phyloP scores from a whole-genome alignment of 1,284 basidiomycete genomes.

The Apiotrichum porosum region DNA sequence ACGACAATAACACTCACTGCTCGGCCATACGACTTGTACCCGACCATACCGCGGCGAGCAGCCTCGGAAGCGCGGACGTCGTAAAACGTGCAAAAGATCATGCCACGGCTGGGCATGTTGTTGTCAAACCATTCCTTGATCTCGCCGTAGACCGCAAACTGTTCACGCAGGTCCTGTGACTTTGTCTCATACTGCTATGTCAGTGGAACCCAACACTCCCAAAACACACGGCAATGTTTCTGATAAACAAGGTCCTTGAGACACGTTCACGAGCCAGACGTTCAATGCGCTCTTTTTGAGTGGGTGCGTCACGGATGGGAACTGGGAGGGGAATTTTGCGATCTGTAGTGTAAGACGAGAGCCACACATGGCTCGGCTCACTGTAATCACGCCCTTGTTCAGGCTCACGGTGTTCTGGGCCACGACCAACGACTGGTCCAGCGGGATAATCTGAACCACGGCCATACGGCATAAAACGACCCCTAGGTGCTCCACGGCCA shows the following conservation, averaged over 20 bases:
- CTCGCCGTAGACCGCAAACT: slow-evolving; percentile 87
- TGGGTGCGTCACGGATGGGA: slow-evolving; percentile 1
- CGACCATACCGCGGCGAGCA: slow-evolving; percentile 80
- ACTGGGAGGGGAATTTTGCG: neutral
- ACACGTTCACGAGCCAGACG: slow-evolving; percentile 61
- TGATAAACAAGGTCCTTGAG: slow-evolving; percentile 90
- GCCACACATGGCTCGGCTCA: neutral
- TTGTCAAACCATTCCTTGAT: slow-evolving; percentile 92
- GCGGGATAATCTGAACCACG: too few relatives aligned
- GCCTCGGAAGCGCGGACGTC: slow-evolving; percentile 83
- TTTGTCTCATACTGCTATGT: slow-evolving; percentile 76
- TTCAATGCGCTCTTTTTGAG: slow-evolving; percentile 8
- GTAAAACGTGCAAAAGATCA: slow-evolving; percentile 98
- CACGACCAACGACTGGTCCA: too few relatives aligned
- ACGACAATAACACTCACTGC: slow-evolving; percentile 57
- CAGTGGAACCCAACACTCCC: too few relatives aligned
- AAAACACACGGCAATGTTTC: slow-evolving; percentile 84
- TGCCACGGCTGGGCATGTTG: slow-evolving; percentile 82
- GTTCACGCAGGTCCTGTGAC: slow-evolving; percentile 70
- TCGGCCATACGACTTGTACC: slow-evolving; percentile 73
- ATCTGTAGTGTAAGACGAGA: neutral
- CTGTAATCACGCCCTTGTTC: too few relatives aligned
- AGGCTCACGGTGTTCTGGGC: too few relatives aligned
- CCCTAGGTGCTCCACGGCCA: too few relatives aligned
- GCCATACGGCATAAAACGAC: neutral